Evolutionary conservation across 768 basidiomycete species (phyloP).

Genomic region (Kwoniella heveanensis): DNA sequence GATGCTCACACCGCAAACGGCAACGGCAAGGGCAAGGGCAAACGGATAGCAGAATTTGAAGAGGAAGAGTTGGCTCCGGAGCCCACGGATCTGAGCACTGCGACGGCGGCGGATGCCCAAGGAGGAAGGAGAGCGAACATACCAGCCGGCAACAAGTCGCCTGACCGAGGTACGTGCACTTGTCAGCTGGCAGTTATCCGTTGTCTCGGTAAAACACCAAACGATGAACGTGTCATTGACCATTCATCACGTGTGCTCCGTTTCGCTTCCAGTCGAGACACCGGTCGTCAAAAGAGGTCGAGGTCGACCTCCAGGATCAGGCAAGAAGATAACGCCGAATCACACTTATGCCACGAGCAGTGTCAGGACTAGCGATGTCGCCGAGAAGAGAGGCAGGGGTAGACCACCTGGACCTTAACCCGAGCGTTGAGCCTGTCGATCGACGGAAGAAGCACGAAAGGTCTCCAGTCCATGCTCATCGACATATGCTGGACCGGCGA

Average conservation of each 20-base stretch:
- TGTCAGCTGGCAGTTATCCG: no score
- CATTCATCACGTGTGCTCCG: no score
- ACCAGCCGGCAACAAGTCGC: no score
- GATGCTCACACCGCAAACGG: background rate
- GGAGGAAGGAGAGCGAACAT: background rate
- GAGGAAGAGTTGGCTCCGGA: background rate
- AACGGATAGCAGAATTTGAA: background rate
- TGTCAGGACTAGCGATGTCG: background rate
- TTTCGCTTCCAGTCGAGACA: background rate
- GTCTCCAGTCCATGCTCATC: background rate
- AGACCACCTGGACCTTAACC: conserved; percentile 1
- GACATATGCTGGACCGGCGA: background rate
- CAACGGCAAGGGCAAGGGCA: background rate
- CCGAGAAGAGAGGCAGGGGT: conserved; percentile 9
- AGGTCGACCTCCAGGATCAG: conserved; percentile 8
- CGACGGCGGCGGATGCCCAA: background rate
- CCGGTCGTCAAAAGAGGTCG: conserved; percentile 5
- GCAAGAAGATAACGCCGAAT: background rate
- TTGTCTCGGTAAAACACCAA: no score
- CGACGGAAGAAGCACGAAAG: no score
- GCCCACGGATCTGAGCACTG: background rate
- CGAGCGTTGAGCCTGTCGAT: background rate
- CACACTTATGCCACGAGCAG: background rate
- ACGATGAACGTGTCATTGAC: no score
- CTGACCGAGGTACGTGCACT: conserved; percentile 3